These are phyloP conservation scores for Camellia sinensis DNA, from an alignment of 148 eudicot genomes.

Conservation along the genomic window DNA sequence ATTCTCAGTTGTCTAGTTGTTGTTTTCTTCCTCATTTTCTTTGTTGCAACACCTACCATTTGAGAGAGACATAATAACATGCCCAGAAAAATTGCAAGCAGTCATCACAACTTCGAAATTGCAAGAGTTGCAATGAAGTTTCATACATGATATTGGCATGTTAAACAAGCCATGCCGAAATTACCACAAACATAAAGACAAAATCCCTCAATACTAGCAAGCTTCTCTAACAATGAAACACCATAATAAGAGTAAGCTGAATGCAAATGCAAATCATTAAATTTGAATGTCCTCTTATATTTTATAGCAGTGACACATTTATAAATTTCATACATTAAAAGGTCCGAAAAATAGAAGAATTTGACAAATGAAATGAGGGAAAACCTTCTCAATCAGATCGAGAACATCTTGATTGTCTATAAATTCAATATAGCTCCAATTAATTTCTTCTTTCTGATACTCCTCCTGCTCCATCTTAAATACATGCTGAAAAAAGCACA, in stretches of 20 bases:
- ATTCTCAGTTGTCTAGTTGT: too few relatives aligned
- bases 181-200: not conserved
- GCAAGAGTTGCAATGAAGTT: not conserved
- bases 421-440: conserved; percentile 98
- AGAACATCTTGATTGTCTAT: conserved; percentile 98
- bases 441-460: conserved; percentile 81
- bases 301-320: not conserved
- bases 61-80: too few relatives aligned
- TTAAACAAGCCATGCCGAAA: not conserved
- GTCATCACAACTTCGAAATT: not conserved
- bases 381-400: conserved; percentile 94
- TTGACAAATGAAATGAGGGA: not conserved
- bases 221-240: not conserved
- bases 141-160: not conserved
- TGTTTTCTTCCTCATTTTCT: too few relatives aligned
- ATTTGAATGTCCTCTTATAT: too few relatives aligned
- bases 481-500: conserved; percentile 65
- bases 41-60: too few relatives aligned
- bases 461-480: conserved; percentile 99
- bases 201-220: not conserved
- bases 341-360: not conserved
- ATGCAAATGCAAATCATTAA: not conserved
- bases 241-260: not conserved
- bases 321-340: not conserved
- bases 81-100: too few relatives aligned